Conservation (phyloP, 176 grass and related monocot species). For the Oryza rufipogon region DNA sequence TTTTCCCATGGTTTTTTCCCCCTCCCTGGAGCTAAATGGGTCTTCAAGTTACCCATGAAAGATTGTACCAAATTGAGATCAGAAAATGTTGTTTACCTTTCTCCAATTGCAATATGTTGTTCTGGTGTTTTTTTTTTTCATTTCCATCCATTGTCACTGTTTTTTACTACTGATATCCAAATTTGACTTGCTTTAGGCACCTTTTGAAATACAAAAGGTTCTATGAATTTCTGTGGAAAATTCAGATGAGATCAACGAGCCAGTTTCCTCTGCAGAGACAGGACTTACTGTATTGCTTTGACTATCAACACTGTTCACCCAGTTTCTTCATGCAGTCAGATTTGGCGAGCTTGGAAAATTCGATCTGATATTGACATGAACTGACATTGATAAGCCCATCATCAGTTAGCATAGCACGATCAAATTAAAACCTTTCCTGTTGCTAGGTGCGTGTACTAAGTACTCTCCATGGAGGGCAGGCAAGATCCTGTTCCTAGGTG, state of each 20-base stretch:
- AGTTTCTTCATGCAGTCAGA: slow-evolving; percentile 22
- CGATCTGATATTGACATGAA: not conserved
- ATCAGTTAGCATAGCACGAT: not conserved
- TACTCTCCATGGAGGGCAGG: not conserved
- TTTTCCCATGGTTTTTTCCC: slow-evolving; percentile 22
- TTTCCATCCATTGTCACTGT: not conserved
- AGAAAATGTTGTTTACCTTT: not conserved
- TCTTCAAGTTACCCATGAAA: slow-evolving; percentile 18
- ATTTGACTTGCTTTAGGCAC: not conserved
- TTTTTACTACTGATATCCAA: not conserved
- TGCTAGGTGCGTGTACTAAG: not conserved
- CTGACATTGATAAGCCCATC: not conserved
- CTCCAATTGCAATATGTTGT: not conserved
- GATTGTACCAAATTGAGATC: slow-evolving; percentile 17
- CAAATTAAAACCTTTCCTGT: not conserved
- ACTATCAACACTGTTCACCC: not conserved
- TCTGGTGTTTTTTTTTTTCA: not conserved
- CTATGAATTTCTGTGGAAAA: not conserved
- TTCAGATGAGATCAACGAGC: too few relatives aligned
- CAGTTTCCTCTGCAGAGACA: not conserved
- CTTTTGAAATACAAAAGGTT: not conserved
- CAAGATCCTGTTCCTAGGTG: not conserved
- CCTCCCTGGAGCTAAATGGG: slow-evolving; percentile 33
- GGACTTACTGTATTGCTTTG: not conserved
- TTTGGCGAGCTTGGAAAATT: not conserved